phyloP scores from a whole-genome alignment of 1,284 basidiomycete species.

The Rhodotorula sp. region DNA sequence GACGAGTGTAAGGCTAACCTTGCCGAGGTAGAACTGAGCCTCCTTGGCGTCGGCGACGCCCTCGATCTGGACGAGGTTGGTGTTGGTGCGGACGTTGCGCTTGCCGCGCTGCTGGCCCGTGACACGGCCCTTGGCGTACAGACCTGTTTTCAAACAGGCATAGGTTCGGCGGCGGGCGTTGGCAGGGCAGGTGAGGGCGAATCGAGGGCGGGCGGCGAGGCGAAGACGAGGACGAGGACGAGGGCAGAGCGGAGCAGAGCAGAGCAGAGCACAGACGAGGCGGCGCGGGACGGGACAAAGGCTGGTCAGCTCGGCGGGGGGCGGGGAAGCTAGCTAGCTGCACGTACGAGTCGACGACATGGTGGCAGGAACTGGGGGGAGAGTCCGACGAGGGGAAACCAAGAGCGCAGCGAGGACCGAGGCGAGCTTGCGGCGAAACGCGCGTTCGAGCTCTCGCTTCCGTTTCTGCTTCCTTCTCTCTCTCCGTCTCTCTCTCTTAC shows the following conservation, averaged over 20 bases:
- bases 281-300: neutral
- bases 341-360: slow-evolving; percentile 34
- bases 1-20: slow-evolving; percentile 60
- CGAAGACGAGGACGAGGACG: neutral
- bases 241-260: neutral
- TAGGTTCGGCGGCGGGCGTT: neutral
- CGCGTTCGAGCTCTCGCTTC: neutral
- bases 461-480: neutral
- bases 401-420: neutral
- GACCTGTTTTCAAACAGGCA: slow-evolving; percentile 15
- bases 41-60: slow-evolving; percentile 92
- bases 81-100: slow-evolving; percentile 92
- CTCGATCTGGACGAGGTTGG: slow-evolving; percentile 94
- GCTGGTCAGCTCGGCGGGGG: neutral
- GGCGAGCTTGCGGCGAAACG: neutral
- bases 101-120: slow-evolving; percentile 98
- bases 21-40: slow-evolving; percentile 95
- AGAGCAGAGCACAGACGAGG: neutral
- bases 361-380: slow-evolving; percentile 7
- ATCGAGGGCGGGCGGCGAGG: neutral
- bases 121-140: slow-evolving; percentile 96
- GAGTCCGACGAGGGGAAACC: neutral
- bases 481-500: neutral
- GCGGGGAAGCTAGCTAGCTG: neutral
- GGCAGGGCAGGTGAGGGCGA: neutral